Evolutionary conservation across 306 rosid genomes (phyloP).

Genomic region (Cucurbita pepo): DNA sequence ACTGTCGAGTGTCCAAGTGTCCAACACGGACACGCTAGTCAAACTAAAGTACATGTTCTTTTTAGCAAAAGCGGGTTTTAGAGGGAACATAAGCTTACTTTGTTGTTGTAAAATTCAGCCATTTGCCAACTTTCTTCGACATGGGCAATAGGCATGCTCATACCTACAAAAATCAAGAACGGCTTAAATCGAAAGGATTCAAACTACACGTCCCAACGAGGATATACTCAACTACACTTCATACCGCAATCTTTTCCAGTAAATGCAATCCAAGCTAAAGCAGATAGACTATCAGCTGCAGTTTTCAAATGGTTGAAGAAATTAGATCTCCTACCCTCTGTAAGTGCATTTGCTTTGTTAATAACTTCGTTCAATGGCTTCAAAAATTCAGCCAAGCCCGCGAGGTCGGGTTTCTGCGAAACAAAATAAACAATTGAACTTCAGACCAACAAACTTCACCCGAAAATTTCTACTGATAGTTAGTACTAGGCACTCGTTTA

Average conservation of each 20-base stretch:
- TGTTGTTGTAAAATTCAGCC: constrained; percentile 97
- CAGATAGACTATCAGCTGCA: constrained; percentile 88
- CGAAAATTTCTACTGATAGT: neutral
- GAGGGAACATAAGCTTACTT: constrained; percentile 37
- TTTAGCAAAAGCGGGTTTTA: no score
- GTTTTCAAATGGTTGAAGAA: constrained; percentile 79
- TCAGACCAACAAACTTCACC: neutral
- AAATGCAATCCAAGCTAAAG: constrained; percentile 87
- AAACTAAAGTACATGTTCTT: no score
- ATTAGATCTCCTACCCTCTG: constrained; percentile 81
- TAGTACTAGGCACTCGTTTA: neutral
- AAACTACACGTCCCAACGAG: neutral
- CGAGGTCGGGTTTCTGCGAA: constrained; percentile 69
- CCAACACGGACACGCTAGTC: no score
- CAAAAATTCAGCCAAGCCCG: constrained; percentile 68
- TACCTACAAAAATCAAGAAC: constrained; percentile 44
- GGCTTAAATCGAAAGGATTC: neutral
- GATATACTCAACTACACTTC: constrained; percentile 10
- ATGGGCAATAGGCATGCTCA: constrained; percentile 96
- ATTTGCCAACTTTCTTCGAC: constrained; percentile 99
- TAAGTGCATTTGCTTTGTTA: constrained; percentile 37
- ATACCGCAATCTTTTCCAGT: constrained; percentile 82
- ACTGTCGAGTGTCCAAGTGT: no score
- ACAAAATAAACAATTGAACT: constrained; percentile 4
- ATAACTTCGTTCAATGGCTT: constrained; percentile 72